Percentiles rank a stretch among this genome's conserved stretches.
Evolutionary conservation across 257 asterid species (phyloP).

Genomic region (Solanum chmielewskii): DNA sequence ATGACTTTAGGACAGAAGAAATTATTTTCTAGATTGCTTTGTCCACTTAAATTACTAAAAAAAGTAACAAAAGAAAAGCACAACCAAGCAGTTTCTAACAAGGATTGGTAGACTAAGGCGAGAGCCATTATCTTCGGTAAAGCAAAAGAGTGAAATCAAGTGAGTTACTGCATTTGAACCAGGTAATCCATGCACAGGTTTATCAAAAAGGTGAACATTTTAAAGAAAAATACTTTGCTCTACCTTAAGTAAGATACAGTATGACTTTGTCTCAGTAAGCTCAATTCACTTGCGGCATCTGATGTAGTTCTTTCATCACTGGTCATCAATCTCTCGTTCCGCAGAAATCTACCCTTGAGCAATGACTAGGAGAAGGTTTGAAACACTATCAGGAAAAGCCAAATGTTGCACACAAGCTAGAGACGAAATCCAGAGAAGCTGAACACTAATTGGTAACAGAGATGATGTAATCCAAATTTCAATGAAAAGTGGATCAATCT

Average conservation of each 20-base stretch:
- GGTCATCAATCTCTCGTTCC: conserved; percentile 26
- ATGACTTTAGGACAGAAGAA: neutral
- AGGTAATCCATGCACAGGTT: neutral
- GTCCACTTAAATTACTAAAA: neutral
- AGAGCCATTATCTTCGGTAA: neutral
- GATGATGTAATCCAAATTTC: neutral
- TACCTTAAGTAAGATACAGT: conserved; percentile 83
- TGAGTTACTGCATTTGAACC: neutral
- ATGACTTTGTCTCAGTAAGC: conserved; percentile 60
- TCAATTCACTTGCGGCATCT: conserved; percentile 52
- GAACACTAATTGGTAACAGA: too few species aligned
- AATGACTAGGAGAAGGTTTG: conserved; percentile 34
- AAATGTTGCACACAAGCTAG: neutral
- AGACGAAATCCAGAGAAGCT: too few species aligned
- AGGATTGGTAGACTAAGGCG: neutral
- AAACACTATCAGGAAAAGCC: neutral
- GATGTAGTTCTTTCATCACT: conserved; percentile 43
- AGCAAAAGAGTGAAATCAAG: neutral
- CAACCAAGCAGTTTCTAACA: neutral
- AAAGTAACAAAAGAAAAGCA: neutral
- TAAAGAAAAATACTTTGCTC: neutral
- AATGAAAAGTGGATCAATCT: neutral
- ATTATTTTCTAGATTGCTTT: neutral
- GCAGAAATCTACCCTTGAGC: conserved; percentile 67
- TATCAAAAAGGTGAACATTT: neutral